Percentiles rank a stretch among this genome's conserved stretches.
Conservation (phyloP, 73 alveolate species). For the Paramecium bursaria region DNA sequence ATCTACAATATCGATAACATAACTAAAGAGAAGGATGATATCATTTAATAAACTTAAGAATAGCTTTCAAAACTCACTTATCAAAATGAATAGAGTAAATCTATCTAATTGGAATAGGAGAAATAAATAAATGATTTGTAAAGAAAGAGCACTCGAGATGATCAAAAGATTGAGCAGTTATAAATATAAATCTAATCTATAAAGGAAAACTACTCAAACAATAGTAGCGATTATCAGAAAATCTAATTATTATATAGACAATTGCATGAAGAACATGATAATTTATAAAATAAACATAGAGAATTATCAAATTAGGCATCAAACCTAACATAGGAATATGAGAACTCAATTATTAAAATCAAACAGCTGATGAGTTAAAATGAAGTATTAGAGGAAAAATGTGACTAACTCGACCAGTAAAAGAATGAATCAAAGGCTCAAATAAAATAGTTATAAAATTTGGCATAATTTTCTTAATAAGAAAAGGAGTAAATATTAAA, state of each 20-base stretch:
- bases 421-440: too few species aligned
- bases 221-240: background rate
- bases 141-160: background rate
- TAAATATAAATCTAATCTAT: background rate
- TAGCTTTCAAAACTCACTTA: background rate
- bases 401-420: too few species aligned
- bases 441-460: too few species aligned
- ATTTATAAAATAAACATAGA: background rate
- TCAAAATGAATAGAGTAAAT: background rate
- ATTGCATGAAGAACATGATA: constrained; percentile 4
- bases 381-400: too few species aligned
- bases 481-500: too few species aligned
- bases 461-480: too few species aligned
- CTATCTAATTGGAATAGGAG: constrained; percentile 7
- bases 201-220: background rate
- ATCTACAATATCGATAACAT: constrained; percentile 29
- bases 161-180: background rate
- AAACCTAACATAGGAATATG: too few species aligned
- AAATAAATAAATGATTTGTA: background rate
- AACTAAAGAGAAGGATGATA: constrained; percentile 5
- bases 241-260: background rate
- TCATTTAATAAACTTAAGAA: background rate
- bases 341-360: too few species aligned
- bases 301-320: background rate
- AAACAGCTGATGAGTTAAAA: too few species aligned